A percentile compares a stretch with the other conserved stretches of the same genome.
Evolutionary conservation across 495 filamentous ascomycete species (phyloP).

Genomic region (Aspergillus sparsus): DNA sequence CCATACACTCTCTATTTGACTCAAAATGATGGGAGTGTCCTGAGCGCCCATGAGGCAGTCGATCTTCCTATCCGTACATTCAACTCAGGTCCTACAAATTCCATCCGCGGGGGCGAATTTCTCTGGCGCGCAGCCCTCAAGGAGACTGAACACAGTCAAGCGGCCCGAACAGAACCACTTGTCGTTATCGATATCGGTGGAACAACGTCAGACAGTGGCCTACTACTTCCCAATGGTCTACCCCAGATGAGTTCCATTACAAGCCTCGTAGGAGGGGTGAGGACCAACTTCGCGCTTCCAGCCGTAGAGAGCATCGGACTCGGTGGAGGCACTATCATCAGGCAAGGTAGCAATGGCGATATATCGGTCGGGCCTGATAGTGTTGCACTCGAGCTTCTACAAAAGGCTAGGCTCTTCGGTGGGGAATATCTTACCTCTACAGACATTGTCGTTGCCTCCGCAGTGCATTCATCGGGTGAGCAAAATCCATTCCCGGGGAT

Average conservation of each 20-base stretch:
- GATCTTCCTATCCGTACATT: constrained; percentile 53
- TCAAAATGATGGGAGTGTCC: constrained; percentile 55
- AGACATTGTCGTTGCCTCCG: constrained; percentile 46
- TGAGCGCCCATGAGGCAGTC: constrained; percentile 42
- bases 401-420: constrained; percentile 52
- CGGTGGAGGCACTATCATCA: constrained; percentile 55
- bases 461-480: constrained; percentile 23
- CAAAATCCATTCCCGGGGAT: constrained; percentile 20
- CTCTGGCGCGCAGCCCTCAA: constrained; percentile 32
- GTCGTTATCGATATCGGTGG: constrained; percentile 54
- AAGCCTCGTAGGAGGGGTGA: constrained; percentile 46
- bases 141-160: constrained; percentile 29
- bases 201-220: constrained; percentile 50
- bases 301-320: constrained; percentile 55
- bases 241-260: constrained; percentile 45
- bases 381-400: constrained; percentile 54
- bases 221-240: constrained; percentile 48
- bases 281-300: constrained; percentile 53
- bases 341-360: constrained; percentile 30
- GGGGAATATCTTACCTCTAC: constrained; percentile 52
- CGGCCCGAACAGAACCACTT: constrained; percentile 18
- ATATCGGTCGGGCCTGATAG: constrained; percentile 56
- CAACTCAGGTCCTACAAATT: constrained; percentile 55
- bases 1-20: constrained; percentile 52
- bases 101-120: constrained; percentile 52